These are phyloP conservation scores for Selaginella moellendorffii DNA, from an alignment of 75 land plant species.

Conservation along the genomic window DNA sequence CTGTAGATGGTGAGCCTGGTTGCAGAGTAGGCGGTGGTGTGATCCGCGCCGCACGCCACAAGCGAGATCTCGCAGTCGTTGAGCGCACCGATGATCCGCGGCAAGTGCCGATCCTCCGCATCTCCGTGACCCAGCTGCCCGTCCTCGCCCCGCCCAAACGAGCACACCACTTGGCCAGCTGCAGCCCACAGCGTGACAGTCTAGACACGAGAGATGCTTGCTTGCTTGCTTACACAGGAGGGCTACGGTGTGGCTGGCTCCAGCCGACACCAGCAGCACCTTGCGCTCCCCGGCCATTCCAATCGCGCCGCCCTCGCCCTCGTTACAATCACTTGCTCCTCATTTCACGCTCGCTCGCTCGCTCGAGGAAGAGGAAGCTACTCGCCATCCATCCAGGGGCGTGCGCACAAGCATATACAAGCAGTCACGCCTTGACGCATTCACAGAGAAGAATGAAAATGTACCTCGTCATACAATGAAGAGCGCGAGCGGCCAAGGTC, in stretches of 20 bases:
- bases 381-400: too few relatives aligned
- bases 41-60: slow-evolving; percentile 91
- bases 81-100: slow-evolving; percentile 56
- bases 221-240: slow-evolving; percentile 51
- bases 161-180: slow-evolving; percentile 75
- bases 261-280: slow-evolving; percentile 65
- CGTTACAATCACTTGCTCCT: too few relatives aligned
- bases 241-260: slow-evolving; percentile 92
- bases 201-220: not conserved
- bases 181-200: slow-evolving; percentile 9
- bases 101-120: slow-evolving; percentile 73
- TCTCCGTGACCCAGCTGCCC: slow-evolving; percentile 96
- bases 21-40: slow-evolving; percentile 79
- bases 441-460: too few relatives aligned
- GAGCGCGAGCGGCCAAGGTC: too few relatives aligned
- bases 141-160: slow-evolving; percentile 98
- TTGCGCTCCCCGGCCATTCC: not conserved
- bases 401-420: too few relatives aligned
- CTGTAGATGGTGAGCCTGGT: slow-evolving; percentile 45
- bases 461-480: too few relatives aligned
- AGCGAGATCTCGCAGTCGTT: slow-evolving; percentile 52
- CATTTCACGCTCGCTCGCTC: too few relatives aligned
- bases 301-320: too few relatives aligned
- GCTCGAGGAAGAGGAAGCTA: too few relatives aligned
- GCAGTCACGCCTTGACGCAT: not conserved